Percentiles rank a stretch among this genome's conserved stretches.
Conservation (phyloP, 495 filamentous ascomycete genomes). For the Oleoguttula mirabilis region DNA sequence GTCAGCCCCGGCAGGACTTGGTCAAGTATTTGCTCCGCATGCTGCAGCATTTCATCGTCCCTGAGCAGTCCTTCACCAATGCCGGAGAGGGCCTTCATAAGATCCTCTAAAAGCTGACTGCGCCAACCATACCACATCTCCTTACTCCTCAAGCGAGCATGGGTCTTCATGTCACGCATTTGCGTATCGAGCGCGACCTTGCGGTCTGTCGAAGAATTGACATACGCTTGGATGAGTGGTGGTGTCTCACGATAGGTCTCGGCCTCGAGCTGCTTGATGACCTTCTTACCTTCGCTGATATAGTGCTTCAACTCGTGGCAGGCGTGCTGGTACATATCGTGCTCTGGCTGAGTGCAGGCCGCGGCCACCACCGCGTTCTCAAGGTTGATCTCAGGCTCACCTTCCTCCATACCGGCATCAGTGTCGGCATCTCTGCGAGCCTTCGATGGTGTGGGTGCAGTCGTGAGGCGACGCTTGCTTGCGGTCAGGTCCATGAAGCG, state of each 20-base stretch:
- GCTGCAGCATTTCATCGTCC: conserved; percentile 55
- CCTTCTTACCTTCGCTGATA: conserved; percentile 76
- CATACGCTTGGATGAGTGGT: conserved; percentile 80
- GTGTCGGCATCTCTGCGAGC: conserved; percentile 27
- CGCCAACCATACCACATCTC: conserved; percentile 98
- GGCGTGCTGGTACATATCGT: conserved; percentile 88
- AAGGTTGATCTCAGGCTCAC: conserved; percentile 35
- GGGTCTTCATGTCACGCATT: conserved; percentile 90
- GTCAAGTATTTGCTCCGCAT: conserved; percentile 55
- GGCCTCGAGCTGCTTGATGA: conserved; percentile 77
- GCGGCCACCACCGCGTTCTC: conserved; percentile 77
- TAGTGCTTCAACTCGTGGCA: conserved; percentile 92
- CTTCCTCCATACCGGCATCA: conserved; percentile 26
- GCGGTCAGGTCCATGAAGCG: conserved; percentile 93
- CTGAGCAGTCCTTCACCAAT: conserved; percentile 62
- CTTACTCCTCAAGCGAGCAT: conserved; percentile 79
- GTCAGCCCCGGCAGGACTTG: conserved; percentile 51
- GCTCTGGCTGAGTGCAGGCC: conserved; percentile 80
- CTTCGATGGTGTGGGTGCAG: conserved; percentile 40
- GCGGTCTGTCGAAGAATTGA: conserved; percentile 72
- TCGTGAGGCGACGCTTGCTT: conserved; percentile 81
- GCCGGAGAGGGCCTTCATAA: conserved; percentile 64
- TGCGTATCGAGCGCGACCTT: conserved; percentile 84
- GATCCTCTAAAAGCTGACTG: conserved; percentile 72
- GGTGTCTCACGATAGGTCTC: conserved; percentile 83